Evolutionary conservation across 2,329 filamentous ascomycete species (phyloP).

Genomic region (Gyromitra esculenta): DNA sequence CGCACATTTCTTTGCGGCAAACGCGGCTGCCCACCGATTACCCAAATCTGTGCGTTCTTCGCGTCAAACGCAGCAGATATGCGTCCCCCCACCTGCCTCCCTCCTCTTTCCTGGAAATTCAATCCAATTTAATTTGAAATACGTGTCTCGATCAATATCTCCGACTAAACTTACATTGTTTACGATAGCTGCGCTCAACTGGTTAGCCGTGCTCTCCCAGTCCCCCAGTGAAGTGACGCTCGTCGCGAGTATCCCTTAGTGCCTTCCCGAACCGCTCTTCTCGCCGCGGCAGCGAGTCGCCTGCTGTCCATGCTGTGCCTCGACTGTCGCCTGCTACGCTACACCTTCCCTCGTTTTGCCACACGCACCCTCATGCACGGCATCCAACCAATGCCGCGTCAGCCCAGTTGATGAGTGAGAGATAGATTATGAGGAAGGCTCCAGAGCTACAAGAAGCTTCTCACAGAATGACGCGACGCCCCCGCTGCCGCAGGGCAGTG

Average conservation of each 20-base stretch:
- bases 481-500: conserved; percentile 51
- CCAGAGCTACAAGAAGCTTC: conserved; percentile 42
- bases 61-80: conserved; percentile 28
- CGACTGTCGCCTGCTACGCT: conserved; percentile 33
- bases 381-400: conserved; percentile 48
- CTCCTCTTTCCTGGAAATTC: background rate
- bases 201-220: conserved; percentile 23
- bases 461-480: conserved; percentile 35
- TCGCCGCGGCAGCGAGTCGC: conserved; percentile 50
- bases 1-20: conserved; percentile 45
- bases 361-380: conserved; percentile 42
- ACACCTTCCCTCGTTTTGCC: conserved; percentile 27
- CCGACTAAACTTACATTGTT: background rate
- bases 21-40: conserved; percentile 39
- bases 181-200: conserved; percentile 14
- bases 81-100: background rate
- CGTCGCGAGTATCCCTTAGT: conserved; percentile 27
- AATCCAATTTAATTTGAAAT: conserved; percentile 31
- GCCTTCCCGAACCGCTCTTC: conserved; percentile 26
- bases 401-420: conserved; percentile 49
- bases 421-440: conserved; percentile 47
- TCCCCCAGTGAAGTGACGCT: conserved; percentile 5
- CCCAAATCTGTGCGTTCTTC: conserved; percentile 45
- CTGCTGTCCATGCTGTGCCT: conserved; percentile 35
- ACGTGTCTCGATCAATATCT: conserved; percentile 32